Percentiles rank a stretch among this genome's conserved stretches.
These are phyloP conservation scores for Zoysia matrella DNA, from an alignment of 202 grass and related monocot genomes.

Conservation along the genomic window DNA sequence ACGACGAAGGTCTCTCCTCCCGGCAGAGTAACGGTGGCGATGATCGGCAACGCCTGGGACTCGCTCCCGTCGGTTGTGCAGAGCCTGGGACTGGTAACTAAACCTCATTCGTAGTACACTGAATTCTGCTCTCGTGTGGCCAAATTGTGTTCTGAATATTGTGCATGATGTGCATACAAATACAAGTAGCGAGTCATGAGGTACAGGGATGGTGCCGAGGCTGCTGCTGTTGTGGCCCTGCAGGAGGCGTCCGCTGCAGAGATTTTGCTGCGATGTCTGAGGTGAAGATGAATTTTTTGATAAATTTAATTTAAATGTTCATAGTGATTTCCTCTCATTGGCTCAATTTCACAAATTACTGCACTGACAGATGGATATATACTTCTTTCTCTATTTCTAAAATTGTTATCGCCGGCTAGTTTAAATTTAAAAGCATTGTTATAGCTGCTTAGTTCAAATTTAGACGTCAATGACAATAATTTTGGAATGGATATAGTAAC, in stretches of 20 bases:
- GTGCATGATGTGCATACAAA: background rate
- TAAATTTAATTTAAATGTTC: no score
- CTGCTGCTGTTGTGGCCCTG: slow-evolving; percentile 68
- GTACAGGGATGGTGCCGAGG: slow-evolving; percentile 61
- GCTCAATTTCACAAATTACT: no score
- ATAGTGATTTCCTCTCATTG: no score
- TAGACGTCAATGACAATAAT: no score
- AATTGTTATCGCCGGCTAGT: no score
- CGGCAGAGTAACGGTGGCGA: slow-evolving; percentile 33
- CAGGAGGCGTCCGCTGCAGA: slow-evolving; percentile 68
- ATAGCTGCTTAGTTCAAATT: no score
- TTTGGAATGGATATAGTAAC: no score
- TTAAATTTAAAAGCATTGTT: no score
- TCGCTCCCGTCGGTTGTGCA: slow-evolving; percentile 49
- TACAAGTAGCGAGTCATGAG: slow-evolving; percentile 54
- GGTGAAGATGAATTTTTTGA: slow-evolving; percentile 25
- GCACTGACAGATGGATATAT: no score
- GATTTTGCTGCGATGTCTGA: slow-evolving; percentile 62
- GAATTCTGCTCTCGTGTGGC: background rate
- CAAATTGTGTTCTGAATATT: background rate
- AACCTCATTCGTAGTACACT: background rate
- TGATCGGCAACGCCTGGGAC: slow-evolving; percentile 52
- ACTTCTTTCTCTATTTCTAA: no score
- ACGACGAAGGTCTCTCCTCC: slow-evolving; percentile 28
- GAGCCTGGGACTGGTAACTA: slow-evolving; percentile 54